These are phyloP conservation scores for Phytopythium oedochilum DNA, from an alignment of 352 stramenopile species.

Conservation along the genomic window DNA sequence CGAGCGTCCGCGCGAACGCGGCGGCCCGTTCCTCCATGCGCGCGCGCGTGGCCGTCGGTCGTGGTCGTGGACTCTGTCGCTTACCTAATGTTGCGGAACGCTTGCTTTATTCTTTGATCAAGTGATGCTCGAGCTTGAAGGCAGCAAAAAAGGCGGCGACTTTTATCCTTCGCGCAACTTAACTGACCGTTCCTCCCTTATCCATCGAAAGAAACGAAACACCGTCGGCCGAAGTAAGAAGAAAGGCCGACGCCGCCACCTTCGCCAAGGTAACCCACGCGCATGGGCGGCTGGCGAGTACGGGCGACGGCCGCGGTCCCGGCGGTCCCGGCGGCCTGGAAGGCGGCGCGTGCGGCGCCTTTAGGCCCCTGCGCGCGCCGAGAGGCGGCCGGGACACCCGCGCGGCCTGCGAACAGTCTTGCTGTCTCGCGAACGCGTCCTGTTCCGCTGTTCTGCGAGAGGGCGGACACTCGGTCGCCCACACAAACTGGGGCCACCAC, in stretches of 20 bases:
- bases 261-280: neutral
- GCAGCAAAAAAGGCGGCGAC: neutral
- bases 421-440: too few relatives aligned
- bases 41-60: neutral
- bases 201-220: too few relatives aligned
- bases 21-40: conserved; percentile 7
- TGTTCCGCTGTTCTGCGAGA: neutral
- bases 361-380: too few relatives aligned
- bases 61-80: too few relatives aligned
- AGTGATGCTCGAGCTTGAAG: neutral
- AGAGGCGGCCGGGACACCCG: too few relatives aligned
- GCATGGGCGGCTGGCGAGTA: too few relatives aligned
- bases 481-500: too few relatives aligned
- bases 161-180: neutral
- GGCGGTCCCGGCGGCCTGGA: neutral
- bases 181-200: too few relatives aligned
- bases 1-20: conserved; percentile 14
- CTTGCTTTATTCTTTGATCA: neutral
- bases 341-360: neutral
- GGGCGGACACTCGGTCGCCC: neutral
- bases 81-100: too few relatives aligned
- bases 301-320: neutral
- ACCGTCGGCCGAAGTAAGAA: too few relatives aligned
- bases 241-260: neutral
- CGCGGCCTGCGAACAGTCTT: too few relatives aligned